Evolutionary conservation across 108 stramenopile species (phyloP).

Genomic region (Hondaea fermentalgiana): DNA sequence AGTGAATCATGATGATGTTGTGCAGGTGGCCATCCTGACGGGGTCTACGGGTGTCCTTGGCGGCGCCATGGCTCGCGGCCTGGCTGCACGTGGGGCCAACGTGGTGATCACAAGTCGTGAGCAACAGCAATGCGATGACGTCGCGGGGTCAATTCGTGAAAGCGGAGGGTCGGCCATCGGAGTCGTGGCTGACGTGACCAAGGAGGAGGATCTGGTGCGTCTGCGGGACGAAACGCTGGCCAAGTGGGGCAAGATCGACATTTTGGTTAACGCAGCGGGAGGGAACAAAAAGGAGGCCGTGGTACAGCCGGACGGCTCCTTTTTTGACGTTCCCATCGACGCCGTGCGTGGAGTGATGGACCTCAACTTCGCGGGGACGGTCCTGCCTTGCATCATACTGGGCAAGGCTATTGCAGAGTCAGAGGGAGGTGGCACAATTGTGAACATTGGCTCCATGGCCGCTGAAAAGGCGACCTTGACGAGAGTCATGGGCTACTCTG

Average conservation of each 20-base stretch:
- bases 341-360: background rate
- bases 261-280: slow-evolving; percentile 1
- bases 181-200: background rate
- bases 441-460: slow-evolving; percentile 1
- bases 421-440: background rate
- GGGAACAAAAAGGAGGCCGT: background rate
- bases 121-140: background rate
- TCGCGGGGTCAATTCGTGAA: background rate
- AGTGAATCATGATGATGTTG: background rate
- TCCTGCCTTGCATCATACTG: background rate
- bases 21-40: background rate
- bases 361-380: background rate
- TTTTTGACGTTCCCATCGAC: background rate
- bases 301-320: background rate
- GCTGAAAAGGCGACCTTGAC: background rate
- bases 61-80: background rate
- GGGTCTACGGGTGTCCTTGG: background rate
- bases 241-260: slow-evolving; percentile 4
- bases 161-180: background rate
- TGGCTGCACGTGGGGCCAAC: background rate
- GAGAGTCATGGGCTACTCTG: slow-evolving; percentile 16
- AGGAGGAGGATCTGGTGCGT: background rate
- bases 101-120: background rate
- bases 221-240: background rate
- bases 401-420: background rate